Conservation (phyloP, 148 eudicot genomes). For the Camellia japonica region DNA sequence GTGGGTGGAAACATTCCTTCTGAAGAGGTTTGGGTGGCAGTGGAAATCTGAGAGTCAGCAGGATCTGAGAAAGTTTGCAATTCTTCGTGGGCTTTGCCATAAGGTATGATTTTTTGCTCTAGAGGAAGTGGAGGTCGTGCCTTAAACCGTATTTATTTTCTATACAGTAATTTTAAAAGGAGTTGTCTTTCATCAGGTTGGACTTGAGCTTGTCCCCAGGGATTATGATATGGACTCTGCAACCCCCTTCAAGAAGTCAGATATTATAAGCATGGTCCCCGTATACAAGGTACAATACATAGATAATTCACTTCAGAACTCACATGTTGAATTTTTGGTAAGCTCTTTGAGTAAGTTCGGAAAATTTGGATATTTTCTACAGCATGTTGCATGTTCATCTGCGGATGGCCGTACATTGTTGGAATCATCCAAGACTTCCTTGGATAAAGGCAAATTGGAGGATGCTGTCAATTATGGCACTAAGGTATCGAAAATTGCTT, state of each 20-base stretch:
- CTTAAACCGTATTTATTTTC: neutral
- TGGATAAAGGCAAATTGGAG: slow-evolving; percentile 94
- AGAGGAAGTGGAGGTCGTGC: neutral
- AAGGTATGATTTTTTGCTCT: slow-evolving; percentile 44
- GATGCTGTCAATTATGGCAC: slow-evolving; percentile 95
- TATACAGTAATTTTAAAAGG: neutral
- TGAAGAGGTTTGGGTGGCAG: slow-evolving; percentile 74
- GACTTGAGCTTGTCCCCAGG: slow-evolving; percentile 85
- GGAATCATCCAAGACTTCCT: slow-evolving; percentile 91
- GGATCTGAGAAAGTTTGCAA: slow-evolving; percentile 73
- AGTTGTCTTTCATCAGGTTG: slow-evolving; percentile 52
- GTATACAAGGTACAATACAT: slow-evolving; percentile 64
- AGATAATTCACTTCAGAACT: slow-evolving; percentile 8
- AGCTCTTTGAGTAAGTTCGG: slow-evolving; percentile 18
- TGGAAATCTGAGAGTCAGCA: slow-evolving; percentile 64
- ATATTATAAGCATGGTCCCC: slow-evolving; percentile 81
- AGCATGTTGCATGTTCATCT: slow-evolving; percentile 97
- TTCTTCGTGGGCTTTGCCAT: slow-evolving; percentile 96
- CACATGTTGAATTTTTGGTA: neutral
- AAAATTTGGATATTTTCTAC: slow-evolving; percentile 20
- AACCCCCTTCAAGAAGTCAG: slow-evolving; percentile 69
- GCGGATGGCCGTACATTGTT: slow-evolving; percentile 92
- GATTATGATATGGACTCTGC: slow-evolving; percentile 81
- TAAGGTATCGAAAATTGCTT: slow-evolving; percentile 43
- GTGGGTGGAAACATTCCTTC: slow-evolving; percentile 75